phyloP scores from a whole-genome alignment of 768 basidiomycete genomes.

The Phanerochaete carnosa region DNA sequence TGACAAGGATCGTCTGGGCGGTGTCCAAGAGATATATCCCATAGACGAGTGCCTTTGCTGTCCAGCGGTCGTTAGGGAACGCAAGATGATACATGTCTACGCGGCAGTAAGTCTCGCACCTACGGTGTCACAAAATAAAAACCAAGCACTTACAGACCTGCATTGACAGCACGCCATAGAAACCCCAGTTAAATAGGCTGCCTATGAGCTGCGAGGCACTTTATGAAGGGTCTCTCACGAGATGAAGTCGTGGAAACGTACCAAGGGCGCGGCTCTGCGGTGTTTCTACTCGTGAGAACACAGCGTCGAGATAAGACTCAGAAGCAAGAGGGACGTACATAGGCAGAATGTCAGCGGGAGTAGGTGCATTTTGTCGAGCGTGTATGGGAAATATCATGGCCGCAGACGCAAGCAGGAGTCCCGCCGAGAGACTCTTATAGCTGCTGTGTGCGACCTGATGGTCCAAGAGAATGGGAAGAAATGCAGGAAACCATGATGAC shows the following conservation, averaged over 20 bases:
- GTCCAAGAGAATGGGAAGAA: no score
- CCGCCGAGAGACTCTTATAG: no score
- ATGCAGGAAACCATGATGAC: no score
- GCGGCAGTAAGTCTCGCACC: not conserved
- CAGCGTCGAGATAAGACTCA: not conserved
- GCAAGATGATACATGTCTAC: constrained; percentile 14
- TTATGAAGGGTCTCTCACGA: not conserved
- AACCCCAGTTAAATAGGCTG: constrained; percentile 26
- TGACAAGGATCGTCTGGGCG: constrained; percentile 17
- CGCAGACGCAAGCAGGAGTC: no score
- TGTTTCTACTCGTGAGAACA: no score
- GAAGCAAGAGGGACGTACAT: no score
- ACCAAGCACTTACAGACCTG: constrained; percentile 14
- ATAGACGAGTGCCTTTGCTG: constrained; percentile 13
- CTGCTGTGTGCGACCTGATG: no score
- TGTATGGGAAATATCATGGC: no score
- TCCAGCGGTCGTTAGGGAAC: constrained; percentile 8
- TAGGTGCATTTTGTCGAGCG: no score
- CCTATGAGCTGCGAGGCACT: constrained; percentile 6
- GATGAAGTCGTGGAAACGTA: not conserved
- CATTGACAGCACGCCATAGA: constrained; percentile 15
- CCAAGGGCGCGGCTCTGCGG: not conserved
- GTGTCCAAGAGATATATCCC: constrained; percentile 5
- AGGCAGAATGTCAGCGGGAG: no score
- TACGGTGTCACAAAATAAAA: not conserved